Evolutionary conservation across 345 rosid species (phyloP).

Genomic region (Firmiana major): DNA sequence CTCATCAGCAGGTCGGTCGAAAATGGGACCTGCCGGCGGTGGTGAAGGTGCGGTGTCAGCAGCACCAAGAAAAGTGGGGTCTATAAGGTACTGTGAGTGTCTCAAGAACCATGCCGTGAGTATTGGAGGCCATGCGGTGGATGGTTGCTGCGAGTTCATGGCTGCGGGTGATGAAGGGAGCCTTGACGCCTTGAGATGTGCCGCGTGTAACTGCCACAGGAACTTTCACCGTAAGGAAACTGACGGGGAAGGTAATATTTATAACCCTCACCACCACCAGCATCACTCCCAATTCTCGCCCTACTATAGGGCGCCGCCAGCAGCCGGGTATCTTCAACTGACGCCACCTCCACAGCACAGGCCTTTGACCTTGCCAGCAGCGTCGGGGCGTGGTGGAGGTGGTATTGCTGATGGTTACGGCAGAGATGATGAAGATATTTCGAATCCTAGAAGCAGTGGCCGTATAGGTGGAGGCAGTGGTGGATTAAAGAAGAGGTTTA

Average conservation of each 20-base stretch:
- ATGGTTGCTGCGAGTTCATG: slow-evolving; percentile 95
- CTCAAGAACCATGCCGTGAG: slow-evolving; percentile 82
- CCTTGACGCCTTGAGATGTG: slow-evolving; percentile 71
- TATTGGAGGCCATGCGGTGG: slow-evolving; percentile 83
- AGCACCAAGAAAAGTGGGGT: slow-evolving; percentile 11
- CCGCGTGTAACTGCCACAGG: slow-evolving; percentile 90
- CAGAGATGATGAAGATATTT: slow-evolving; percentile 71
- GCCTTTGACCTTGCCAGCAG: slow-evolving; percentile 53
- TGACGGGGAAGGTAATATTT: slow-evolving; percentile 23
- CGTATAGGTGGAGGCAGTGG: slow-evolving; percentile 36
- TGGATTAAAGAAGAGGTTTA: slow-evolving; percentile 48
- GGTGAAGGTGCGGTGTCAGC: slow-evolving; percentile 39
- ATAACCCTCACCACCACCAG: slow-evolving; percentile 26
- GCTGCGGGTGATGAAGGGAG: slow-evolving; percentile 83
- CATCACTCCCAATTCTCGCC: slow-evolving; percentile 55
- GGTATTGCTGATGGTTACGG: slow-evolving; percentile 27
- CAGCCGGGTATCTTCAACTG: slow-evolving; percentile 68
- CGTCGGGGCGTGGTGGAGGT: slow-evolving; percentile 35
- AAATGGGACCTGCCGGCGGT: not conserved
- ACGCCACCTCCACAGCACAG: slow-evolving; percentile 41
- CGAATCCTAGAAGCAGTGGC: slow-evolving; percentile 82
- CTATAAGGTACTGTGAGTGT: slow-evolving; percentile 67
- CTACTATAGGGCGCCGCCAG: slow-evolving; percentile 60
- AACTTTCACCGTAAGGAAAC: slow-evolving; percentile 88
- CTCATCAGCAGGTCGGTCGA: slow-evolving; percentile 13